phyloP scores from a whole-genome alignment of 2,329 filamentous ascomycete species.

The Apiospora rasikravindrae region DNA sequence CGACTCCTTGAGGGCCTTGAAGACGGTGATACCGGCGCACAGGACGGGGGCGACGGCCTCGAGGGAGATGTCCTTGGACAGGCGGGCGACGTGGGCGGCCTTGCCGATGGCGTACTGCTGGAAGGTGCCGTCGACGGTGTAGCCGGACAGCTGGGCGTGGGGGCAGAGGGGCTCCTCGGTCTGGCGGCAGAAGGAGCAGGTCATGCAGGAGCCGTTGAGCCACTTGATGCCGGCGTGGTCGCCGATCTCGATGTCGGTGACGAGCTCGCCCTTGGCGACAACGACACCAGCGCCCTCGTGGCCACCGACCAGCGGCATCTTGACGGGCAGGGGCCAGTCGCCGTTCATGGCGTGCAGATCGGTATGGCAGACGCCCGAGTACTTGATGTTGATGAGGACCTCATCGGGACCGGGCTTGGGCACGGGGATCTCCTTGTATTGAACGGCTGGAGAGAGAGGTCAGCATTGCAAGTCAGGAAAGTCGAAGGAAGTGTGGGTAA shows the following conservation, averaged over 20 bases:
- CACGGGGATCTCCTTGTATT: slow-evolving; percentile 84
- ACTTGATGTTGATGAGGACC: slow-evolving; percentile 90
- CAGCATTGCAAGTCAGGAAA: neutral
- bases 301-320: slow-evolving; percentile 85
- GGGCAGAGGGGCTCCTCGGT: slow-evolving; percentile 84
- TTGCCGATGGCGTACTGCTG: slow-evolving; percentile 92
- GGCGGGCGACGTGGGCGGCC: slow-evolving; percentile 81
- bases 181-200: slow-evolving; percentile 82
- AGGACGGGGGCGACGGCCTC: slow-evolving; percentile 81
- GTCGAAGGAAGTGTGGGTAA: no score
- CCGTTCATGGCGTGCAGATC: slow-evolving; percentile 81
- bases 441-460: slow-evolving; percentile 51
- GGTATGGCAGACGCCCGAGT: slow-evolving; percentile 89
- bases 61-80: slow-evolving; percentile 77
- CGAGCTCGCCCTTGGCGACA: slow-evolving; percentile 78
- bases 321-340: slow-evolving; percentile 85
- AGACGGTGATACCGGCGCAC: slow-evolving; percentile 86
- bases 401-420: slow-evolving; percentile 83
- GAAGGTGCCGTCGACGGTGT: slow-evolving; percentile 92
- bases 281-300: slow-evolving; percentile 82
- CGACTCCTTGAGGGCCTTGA: slow-evolving; percentile 90
- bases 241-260: slow-evolving; percentile 78
- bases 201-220: slow-evolving; percentile 86
- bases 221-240: slow-evolving; percentile 91
- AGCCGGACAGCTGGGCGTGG: slow-evolving; percentile 78